phyloP scores from a whole-genome alignment of 495 filamentous ascomycete species.

The Astrothelium subdiscretum region DNA sequence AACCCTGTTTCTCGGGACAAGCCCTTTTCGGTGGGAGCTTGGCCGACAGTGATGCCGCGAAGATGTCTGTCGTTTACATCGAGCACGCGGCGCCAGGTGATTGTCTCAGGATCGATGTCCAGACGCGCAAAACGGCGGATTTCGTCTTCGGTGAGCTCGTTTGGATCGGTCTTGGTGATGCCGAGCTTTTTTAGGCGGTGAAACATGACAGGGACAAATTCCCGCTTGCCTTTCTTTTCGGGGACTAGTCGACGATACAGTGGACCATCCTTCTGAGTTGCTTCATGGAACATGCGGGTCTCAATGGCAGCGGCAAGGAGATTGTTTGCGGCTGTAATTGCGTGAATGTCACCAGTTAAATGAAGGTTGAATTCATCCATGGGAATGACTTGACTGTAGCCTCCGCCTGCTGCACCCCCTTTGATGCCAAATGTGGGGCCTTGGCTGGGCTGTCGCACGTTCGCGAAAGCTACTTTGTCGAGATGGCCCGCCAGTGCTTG shows the following conservation, averaged over 20 bases:
- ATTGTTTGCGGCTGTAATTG: conserved; percentile 95
- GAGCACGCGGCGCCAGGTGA: conserved; percentile 91
- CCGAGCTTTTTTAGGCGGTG: conserved; percentile 86
- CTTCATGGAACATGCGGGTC: conserved; percentile 96
- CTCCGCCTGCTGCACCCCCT: conserved; percentile 90
- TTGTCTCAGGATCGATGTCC: conserved; percentile 92
- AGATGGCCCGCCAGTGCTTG: conserved; percentile 91
- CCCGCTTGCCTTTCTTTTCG: conserved; percentile 73
- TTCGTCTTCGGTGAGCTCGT: conserved; percentile 83
- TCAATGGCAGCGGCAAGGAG: conserved; percentile 96
- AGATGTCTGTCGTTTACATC: conserved; percentile 96
- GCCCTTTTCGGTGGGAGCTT: conserved; percentile 82
- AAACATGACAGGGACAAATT: conserved; percentile 83
- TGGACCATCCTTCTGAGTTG: conserved; percentile 79
- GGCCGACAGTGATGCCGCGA: conserved; percentile 74
- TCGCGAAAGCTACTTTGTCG: conserved; percentile 80
- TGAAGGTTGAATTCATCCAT: conserved; percentile 99
- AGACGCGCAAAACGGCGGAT: conserved; percentile 76
- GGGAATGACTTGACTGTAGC: conserved; percentile 96
- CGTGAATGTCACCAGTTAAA: conserved; percentile 94
- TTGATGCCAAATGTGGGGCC: conserved; percentile 98
- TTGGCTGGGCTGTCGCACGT: conserved; percentile 93
- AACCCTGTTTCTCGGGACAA: conserved; percentile 77
- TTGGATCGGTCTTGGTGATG: conserved; percentile 85
- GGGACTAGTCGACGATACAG: conserved; percentile 86